Conservation (phyloP, 2,329 filamentous ascomycete species). For the Alternaria ethzedia region DNA sequence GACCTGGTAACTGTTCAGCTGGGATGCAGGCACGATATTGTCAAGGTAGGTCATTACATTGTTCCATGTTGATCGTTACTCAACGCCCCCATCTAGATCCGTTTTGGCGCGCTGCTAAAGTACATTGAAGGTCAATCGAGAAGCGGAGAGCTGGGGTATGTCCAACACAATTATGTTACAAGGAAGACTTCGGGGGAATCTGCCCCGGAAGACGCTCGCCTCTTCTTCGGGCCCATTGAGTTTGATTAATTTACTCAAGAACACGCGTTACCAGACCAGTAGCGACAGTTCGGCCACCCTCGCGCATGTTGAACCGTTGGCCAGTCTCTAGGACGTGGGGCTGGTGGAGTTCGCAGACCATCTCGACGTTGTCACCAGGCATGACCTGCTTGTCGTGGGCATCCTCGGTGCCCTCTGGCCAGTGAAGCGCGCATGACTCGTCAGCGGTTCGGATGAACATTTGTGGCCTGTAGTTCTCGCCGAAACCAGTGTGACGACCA, state of each 20-base stretch:
- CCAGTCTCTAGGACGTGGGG: slow-evolving; percentile 88
- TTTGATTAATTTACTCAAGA: slow-evolving; percentile 34
- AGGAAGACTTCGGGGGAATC: slow-evolving; percentile 15
- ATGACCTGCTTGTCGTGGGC: slow-evolving; percentile 80
- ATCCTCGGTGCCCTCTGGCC: slow-evolving; percentile 84
- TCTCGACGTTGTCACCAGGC: slow-evolving; percentile 99
- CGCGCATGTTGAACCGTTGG: slow-evolving; percentile 97
- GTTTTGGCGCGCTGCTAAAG: slow-evolving; percentile 32
- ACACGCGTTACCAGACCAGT: slow-evolving; percentile 50
- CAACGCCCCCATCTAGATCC: slow-evolving; percentile 31
- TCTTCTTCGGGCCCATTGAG: neutral
- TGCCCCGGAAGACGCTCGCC: slow-evolving; percentile 13
- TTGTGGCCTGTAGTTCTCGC: slow-evolving; percentile 95
- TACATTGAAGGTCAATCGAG: slow-evolving; percentile 31
- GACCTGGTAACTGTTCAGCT: neutral
- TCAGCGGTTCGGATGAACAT: slow-evolving; percentile 92
- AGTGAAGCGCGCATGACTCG: slow-evolving; percentile 76
- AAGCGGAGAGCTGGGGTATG: slow-evolving; percentile 35
- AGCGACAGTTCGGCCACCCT: slow-evolving; percentile 74
- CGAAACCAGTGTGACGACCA: slow-evolving; percentile 94
- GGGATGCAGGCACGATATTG: neutral
- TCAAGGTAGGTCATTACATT: slow-evolving; percentile 24
- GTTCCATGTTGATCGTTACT: slow-evolving; percentile 22
- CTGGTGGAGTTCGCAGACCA: slow-evolving; percentile 84
- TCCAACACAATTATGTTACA: slow-evolving; percentile 33